Evolutionary conservation across 2,329 filamentous ascomycete species (phyloP).

Genomic region (Microcyclosporella mali): DNA sequence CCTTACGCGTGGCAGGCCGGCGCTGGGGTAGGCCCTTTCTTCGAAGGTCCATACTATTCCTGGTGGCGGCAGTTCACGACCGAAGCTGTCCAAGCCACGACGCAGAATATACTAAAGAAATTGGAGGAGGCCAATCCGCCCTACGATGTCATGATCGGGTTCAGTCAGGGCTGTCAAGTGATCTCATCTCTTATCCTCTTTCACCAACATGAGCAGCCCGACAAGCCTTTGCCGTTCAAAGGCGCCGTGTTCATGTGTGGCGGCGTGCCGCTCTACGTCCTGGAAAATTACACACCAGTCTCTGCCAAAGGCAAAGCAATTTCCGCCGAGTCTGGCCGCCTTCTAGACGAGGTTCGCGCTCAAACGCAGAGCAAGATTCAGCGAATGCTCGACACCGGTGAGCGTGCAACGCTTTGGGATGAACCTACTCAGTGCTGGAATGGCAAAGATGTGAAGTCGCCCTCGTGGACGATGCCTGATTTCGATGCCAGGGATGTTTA

Average conservation of each 20-base stretch:
- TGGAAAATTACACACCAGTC: not conserved
- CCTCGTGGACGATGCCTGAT: not conserved
- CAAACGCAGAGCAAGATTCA: not conserved
- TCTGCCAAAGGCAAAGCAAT: not conserved
- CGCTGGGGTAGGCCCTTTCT: not conserved
- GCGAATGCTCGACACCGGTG: not conserved
- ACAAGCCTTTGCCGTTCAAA: not conserved
- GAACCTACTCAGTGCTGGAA: not conserved
- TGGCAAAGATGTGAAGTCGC: not conserved
- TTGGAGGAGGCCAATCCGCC: not conserved
- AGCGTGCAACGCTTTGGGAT: not conserved
- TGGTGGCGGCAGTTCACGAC: not conserved
- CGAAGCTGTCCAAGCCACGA: not conserved
- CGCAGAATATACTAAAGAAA: not conserved
- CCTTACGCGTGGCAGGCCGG: not conserved
- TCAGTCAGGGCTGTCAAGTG: not conserved
- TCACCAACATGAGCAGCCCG: not conserved
- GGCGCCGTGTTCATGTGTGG: not conserved
- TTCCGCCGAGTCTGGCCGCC: not conserved
- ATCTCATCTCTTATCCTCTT: not conserved
- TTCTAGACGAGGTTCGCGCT: not conserved
- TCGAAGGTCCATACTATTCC: not conserved
- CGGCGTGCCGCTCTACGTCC: not conserved
- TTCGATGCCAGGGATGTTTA: not conserved
- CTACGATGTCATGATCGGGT: not conserved